phyloP scores from a whole-genome alignment of 2,329 filamentous ascomycete species.

The Fusarium albosuccineum region DNA sequence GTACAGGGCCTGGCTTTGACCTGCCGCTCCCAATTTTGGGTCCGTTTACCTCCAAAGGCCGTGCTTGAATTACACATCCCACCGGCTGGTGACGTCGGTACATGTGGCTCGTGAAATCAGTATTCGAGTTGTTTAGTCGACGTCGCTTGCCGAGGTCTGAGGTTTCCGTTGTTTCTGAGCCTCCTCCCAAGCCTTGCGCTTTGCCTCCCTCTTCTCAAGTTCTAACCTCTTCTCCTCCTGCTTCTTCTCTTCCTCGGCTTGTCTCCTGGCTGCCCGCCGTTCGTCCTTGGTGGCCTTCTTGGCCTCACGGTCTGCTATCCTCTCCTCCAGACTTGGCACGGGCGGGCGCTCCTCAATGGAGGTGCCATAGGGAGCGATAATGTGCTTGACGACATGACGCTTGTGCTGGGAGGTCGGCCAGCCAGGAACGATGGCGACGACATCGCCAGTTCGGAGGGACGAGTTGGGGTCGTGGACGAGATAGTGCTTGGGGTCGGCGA shows the following conservation, averaged over 20 bases:
- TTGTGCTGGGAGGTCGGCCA: conserved; percentile 76
- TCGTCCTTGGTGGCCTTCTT: conserved; percentile 70
- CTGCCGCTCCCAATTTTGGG: conserved; percentile 6
- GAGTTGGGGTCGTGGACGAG: conserved; percentile 84
- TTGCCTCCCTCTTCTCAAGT: conserved; percentile 42
- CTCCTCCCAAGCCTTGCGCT: conserved; percentile 42
- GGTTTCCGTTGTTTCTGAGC: conserved; percentile 34
- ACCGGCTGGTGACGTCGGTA: not conserved
- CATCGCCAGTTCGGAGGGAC: conserved; percentile 79
- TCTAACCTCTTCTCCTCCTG: conserved; percentile 46
- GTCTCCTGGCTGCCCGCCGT: conserved; percentile 57
- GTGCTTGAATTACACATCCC: conserved; percentile 9
- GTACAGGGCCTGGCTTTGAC: conserved; percentile 32
- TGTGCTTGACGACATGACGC: conserved; percentile 79
- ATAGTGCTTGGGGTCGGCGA: conserved; percentile 72
- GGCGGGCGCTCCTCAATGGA: conserved; percentile 74
- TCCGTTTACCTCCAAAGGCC: not conserved
- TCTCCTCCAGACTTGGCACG: conserved; percentile 74
- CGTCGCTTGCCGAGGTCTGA: conserved; percentile 30
- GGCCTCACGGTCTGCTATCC: conserved; percentile 65
- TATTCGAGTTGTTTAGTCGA: conserved; percentile 24
- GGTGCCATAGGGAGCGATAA: conserved; percentile 76
- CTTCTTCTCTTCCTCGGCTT: conserved; percentile 39
- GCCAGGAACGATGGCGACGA: conserved; percentile 77
- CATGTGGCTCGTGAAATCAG: conserved; percentile 15